Conservation (phyloP, 2,329 filamentous ascomycete species). For the Nothopassalora personata region DNA sequence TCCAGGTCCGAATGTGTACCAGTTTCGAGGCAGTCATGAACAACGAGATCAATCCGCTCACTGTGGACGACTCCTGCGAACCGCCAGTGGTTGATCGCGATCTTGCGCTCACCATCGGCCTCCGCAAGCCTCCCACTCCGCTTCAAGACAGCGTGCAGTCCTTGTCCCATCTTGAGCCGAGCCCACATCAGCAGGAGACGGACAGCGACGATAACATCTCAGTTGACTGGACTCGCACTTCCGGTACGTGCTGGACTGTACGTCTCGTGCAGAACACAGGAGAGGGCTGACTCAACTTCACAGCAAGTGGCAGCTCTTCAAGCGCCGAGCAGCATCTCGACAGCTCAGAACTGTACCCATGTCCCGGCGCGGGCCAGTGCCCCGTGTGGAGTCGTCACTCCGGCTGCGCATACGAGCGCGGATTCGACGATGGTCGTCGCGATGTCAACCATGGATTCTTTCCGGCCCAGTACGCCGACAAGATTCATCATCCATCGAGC, state of each 20-base stretch:
- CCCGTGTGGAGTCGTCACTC: conserved; percentile 23
- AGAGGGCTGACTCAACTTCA: background rate
- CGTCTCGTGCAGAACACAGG: background rate
- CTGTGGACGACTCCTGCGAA: conserved; percentile 25
- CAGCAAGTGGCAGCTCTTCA: background rate
- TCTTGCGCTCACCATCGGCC: conserved; percentile 34
- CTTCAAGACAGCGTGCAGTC: conserved; percentile 9
- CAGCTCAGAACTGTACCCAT: conserved; percentile 22
- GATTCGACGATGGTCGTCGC: conserved; percentile 28
- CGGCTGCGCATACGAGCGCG: conserved; percentile 29
- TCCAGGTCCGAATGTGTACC: conserved; percentile 42
- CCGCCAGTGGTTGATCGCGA: conserved; percentile 36
- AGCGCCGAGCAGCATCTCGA: conserved; percentile 5
- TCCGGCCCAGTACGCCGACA: conserved; percentile 4
- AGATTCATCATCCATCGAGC: background rate
- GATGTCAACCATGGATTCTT: conserved; percentile 27
- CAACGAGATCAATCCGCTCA: conserved; percentile 33
- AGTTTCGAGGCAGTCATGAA: conserved; percentile 42
- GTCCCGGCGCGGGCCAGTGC: conserved; percentile 25
- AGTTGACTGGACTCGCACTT: conserved; percentile 26
- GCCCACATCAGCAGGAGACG: conserved; percentile 12
- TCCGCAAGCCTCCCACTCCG: conserved; percentile 17
- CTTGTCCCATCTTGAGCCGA: conserved; percentile 25
- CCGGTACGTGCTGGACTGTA: conserved; percentile 16
- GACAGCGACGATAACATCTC: conserved; percentile 23